phyloP scores from a whole-genome alignment of 768 basidiomycete species.

The Mycena olivaceomarginata region DNA sequence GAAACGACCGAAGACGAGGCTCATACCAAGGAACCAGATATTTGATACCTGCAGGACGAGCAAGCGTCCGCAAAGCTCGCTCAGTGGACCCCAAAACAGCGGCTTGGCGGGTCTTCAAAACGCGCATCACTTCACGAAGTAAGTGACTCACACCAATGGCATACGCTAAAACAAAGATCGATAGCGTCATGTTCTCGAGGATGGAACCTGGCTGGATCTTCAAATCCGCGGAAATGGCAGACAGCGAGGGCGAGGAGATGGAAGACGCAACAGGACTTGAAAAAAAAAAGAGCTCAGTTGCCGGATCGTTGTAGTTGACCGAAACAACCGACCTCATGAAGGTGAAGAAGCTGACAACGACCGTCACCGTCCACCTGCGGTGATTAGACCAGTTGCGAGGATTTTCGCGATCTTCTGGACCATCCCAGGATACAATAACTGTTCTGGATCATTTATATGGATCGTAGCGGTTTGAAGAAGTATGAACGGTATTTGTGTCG shows the following conservation, averaged over 20 bases:
- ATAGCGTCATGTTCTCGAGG: conserved; percentile 42
- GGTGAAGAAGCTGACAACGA: conserved; percentile 57
- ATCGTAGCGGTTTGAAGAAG: no score
- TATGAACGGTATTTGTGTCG: no score
- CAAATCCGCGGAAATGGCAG: conserved; percentile 42
- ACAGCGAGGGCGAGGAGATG: conserved; percentile 53
- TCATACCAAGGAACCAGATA: conserved; percentile 70
- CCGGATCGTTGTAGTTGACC: neutral
- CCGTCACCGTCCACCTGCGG: no score
- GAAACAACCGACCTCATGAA: conserved; percentile 62
- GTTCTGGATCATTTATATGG: no score
- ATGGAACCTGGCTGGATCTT: conserved; percentile 55
- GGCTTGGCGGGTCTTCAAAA: conserved; percentile 47
- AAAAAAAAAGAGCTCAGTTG: neutral
- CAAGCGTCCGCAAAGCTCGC: conserved; percentile 63
- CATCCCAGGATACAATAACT: no score
- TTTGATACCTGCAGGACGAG: conserved; percentile 75
- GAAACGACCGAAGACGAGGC: neutral
- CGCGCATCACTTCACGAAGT: neutral
- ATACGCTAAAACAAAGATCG: conserved; percentile 65
- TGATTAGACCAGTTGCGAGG: no score
- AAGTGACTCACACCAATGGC: conserved; percentile 53
- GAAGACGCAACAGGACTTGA: conserved; percentile 56
- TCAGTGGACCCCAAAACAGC: conserved; percentile 61
- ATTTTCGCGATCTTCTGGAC: no score